Conservation (phyloP, 2,329 filamentous ascomycete species). For the Ascochyta viciae-villosae region DNA sequence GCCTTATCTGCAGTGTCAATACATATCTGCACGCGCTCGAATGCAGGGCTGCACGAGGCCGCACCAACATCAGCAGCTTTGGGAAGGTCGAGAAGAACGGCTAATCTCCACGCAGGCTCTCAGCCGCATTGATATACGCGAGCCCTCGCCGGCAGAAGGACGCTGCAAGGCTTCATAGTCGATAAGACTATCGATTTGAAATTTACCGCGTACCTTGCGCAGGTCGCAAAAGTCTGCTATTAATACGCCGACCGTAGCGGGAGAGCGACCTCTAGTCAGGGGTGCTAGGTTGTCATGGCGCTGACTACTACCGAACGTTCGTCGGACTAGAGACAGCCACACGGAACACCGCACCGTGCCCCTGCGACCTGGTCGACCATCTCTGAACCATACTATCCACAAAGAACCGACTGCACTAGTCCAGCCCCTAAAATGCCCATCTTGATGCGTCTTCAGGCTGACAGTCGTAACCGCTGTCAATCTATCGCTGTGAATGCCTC, state of each 20-base stretch:
- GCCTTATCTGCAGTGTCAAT: slow-evolving; percentile 15
- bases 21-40: slow-evolving; percentile 5
- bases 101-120: neutral
- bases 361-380: slow-evolving; percentile 17
- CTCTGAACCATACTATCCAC: slow-evolving; percentile 7
- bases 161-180: slow-evolving; percentile 1
- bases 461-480: slow-evolving; percentile 8
- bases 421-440: slow-evolving; percentile 5
- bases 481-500: slow-evolving; percentile 5
- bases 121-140: neutral
- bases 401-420: neutral
- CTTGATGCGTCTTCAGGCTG: neutral
- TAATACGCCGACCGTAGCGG: slow-evolving; percentile 12
- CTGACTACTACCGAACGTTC: slow-evolving; percentile 9
- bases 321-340: slow-evolving; percentile 18
- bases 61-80: neutral
- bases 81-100: neutral
- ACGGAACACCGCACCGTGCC: slow-evolving; percentile 13
- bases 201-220: slow-evolving; percentile 16
- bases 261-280: slow-evolving; percentile 23
- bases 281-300: slow-evolving; percentile 13
- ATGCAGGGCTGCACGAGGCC: slow-evolving; percentile 11
- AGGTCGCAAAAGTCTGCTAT: slow-evolving; percentile 15
- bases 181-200: slow-evolving; percentile 22
- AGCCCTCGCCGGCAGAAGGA: slow-evolving; percentile 2